phyloP scores from a whole-genome alignment of 805 yeast genomes.

The Nakazawaea laoshanensis region DNA sequence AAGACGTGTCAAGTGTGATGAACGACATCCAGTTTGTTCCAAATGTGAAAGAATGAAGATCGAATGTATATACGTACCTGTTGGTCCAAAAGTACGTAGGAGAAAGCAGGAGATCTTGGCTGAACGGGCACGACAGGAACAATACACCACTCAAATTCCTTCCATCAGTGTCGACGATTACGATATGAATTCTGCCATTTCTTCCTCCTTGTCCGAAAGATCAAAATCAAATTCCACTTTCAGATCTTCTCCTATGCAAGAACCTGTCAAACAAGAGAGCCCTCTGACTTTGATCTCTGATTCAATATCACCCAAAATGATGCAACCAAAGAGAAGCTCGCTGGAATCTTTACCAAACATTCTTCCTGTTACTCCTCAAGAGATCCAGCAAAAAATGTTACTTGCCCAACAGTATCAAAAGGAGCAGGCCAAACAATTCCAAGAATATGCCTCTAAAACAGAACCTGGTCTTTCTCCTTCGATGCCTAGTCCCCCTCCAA shows the following conservation, averaged over 20 bases:
- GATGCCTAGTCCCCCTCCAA: constrained; percentile 5
- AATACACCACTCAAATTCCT: constrained; percentile 4
- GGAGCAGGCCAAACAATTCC: constrained; percentile 7
- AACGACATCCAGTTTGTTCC: constrained; percentile 65
- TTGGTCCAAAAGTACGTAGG: constrained; percentile 9
- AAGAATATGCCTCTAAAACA: constrained; percentile 10
- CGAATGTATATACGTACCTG: constrained; percentile 53
- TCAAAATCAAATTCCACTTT: not conserved
- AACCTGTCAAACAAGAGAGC: not conserved
- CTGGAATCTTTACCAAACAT: constrained; percentile 2
- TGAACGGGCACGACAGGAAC: constrained; percentile 1
- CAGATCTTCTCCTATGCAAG: not conserved
- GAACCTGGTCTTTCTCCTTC: constrained; percentile 10
- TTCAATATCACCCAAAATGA: constrained; percentile 4
- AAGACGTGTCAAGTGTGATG: constrained; percentile 91
- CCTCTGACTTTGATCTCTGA: not conserved
- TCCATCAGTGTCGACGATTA: constrained; percentile 8
- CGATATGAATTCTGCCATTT: not conserved
- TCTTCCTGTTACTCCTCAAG: constrained; percentile 11
- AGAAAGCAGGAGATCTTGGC: constrained; percentile 11
- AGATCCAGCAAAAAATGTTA: constrained; percentile 8
- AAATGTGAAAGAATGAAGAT: constrained; percentile 77
- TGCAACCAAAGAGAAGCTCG: too few relatives aligned
- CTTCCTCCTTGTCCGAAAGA: not conserved
- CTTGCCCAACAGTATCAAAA: constrained; percentile 7